Conservation (phyloP, 2,329 filamentous ascomycete species). For the Colletotrichum sp. region DNA sequence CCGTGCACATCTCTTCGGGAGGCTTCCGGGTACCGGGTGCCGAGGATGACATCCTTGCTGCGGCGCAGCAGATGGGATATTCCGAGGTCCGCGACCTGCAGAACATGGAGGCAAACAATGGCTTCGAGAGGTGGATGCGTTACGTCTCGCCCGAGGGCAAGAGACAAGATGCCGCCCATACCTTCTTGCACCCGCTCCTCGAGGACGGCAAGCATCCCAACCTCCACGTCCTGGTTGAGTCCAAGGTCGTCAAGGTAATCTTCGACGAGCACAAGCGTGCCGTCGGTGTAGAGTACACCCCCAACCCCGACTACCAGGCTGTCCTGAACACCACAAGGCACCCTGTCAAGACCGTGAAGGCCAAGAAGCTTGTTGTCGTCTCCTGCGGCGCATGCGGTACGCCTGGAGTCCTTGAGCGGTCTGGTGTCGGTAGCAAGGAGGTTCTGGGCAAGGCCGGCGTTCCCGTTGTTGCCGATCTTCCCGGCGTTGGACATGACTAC, state of each 20-base stretch:
- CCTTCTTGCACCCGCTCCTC: conserved; percentile 34
- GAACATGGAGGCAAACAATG: conserved; percentile 46
- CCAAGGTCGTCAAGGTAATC: conserved; percentile 36
- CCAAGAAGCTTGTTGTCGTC: conserved; percentile 52
- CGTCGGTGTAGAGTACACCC: conserved; percentile 63
- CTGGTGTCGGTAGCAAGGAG: conserved; percentile 49
- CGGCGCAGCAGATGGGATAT: conserved; percentile 48
- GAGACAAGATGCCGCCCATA: conserved; percentile 36
- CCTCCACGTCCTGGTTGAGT: conserved; percentile 35
- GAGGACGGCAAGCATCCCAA: conserved; percentile 31
- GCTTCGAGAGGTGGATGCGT: conserved; percentile 31
- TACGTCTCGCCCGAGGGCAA: conserved; percentile 39
- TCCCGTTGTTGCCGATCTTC: conserved; percentile 23
- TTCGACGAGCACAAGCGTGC: conserved; percentile 57
- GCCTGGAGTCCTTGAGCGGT: conserved; percentile 55
- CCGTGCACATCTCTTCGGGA: conserved; percentile 53
- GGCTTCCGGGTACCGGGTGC: conserved; percentile 40
- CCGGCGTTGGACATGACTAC: conserved; percentile 31
- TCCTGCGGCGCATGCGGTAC: conserved; percentile 48
- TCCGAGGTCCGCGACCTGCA: conserved; percentile 55
- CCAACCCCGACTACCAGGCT: conserved; percentile 36
- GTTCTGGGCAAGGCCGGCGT: conserved; percentile 25
- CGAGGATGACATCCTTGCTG: conserved; percentile 49
- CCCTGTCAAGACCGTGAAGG: conserved; percentile 28
- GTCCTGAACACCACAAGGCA: conserved; percentile 14